These are phyloP conservation scores for Suhomyces wounanorum DNA, from an alignment of 1,139 yeast genomes.

Conservation along the genomic window DNA sequence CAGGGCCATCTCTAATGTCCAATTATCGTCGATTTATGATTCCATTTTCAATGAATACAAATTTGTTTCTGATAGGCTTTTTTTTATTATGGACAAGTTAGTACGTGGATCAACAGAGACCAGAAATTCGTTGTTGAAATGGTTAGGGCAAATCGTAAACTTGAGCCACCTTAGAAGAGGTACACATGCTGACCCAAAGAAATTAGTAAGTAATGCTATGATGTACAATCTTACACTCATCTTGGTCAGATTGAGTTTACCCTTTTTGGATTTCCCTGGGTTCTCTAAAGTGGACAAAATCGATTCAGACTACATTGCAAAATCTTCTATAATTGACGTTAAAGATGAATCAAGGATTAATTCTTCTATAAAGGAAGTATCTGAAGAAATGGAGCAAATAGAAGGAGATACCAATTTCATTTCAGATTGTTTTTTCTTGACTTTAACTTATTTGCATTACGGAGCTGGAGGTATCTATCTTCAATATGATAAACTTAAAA, in stretches of 20 bases:
- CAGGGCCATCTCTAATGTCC: conserved; percentile 38
- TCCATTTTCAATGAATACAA: conserved; percentile 63
- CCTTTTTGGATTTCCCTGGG: conserved; percentile 71
- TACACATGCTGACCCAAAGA: conserved; percentile 70
- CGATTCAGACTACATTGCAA: conserved; percentile 62
- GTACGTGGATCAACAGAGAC: conserved; percentile 74
- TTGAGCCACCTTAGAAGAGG: conserved; percentile 87
- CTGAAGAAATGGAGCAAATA: conserved; percentile 47
- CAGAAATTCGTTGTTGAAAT: conserved; percentile 61
- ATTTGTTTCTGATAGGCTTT: conserved; percentile 59
- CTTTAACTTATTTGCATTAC: conserved; percentile 78
- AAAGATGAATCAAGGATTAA: conserved; percentile 82
- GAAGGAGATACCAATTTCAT: conserved; percentile 66
- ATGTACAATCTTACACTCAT: conserved; percentile 76
- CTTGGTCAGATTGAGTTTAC: conserved; percentile 72
- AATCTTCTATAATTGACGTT: conserved; percentile 57
- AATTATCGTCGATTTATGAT: conserved; percentile 50
- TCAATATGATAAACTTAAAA: conserved; percentile 56
- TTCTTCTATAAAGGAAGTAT: conserved; percentile 71
- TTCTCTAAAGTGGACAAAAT: conserved; percentile 72
- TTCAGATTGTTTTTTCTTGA: conserved; percentile 81
- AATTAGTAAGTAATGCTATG: conserved; percentile 76
- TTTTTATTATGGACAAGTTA: conserved; percentile 68
- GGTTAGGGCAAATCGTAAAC: conserved; percentile 73
- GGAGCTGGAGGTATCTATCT: conserved; percentile 82